These are phyloP conservation scores for Aspergillus japonicus DNA, from an alignment of 2,329 filamentous ascomycete genomes.

Conservation along the genomic window DNA sequence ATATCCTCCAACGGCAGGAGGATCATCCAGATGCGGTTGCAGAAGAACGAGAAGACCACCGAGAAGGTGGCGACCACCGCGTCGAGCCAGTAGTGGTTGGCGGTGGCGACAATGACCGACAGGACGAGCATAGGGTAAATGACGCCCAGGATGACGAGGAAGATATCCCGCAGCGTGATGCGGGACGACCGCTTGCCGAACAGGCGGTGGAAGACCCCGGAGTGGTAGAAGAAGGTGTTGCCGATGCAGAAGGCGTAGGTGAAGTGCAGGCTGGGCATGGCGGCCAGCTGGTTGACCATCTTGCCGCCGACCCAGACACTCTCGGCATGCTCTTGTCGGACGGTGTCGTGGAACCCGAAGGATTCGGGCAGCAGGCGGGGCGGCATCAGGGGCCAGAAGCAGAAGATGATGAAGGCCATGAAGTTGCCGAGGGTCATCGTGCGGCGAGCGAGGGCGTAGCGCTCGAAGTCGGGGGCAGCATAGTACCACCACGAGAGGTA, in stretches of 20 bases:
- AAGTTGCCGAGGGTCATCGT: slow-evolving; percentile 64
- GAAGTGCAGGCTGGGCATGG: slow-evolving; percentile 60
- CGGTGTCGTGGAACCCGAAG: slow-evolving; percentile 62
- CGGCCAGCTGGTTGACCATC: slow-evolving; percentile 59
- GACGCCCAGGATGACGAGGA: slow-evolving; percentile 49
- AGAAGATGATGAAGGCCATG: slow-evolving; percentile 61
- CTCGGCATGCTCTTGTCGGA: slow-evolving; percentile 55
- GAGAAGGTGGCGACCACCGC: slow-evolving; percentile 52
- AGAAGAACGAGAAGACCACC: slow-evolving; percentile 48
- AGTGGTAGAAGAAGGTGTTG: slow-evolving; percentile 55
- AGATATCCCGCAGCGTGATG: slow-evolving; percentile 41
- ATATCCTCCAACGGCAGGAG: slow-evolving; percentile 54
- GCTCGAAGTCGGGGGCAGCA: slow-evolving; percentile 42
- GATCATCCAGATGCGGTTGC: slow-evolving; percentile 52
- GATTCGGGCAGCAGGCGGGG: slow-evolving; percentile 60
- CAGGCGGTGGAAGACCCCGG: slow-evolving; percentile 48
- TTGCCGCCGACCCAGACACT: slow-evolving; percentile 57
- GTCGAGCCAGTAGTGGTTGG: slow-evolving; percentile 61
- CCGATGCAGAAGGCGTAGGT: slow-evolving; percentile 57
- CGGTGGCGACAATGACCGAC: slow-evolving; percentile 55
- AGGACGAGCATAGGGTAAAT: slow-evolving; percentile 52
- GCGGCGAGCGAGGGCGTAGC: slow-evolving; percentile 57
- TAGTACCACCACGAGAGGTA: slow-evolving; percentile 46
- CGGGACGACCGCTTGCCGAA: slow-evolving; percentile 45
- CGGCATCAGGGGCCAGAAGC: slow-evolving; percentile 65